Evolutionary conservation across 2,329 filamentous ascomycete species (phyloP).

Genomic region (Penicillium thymicola): DNA sequence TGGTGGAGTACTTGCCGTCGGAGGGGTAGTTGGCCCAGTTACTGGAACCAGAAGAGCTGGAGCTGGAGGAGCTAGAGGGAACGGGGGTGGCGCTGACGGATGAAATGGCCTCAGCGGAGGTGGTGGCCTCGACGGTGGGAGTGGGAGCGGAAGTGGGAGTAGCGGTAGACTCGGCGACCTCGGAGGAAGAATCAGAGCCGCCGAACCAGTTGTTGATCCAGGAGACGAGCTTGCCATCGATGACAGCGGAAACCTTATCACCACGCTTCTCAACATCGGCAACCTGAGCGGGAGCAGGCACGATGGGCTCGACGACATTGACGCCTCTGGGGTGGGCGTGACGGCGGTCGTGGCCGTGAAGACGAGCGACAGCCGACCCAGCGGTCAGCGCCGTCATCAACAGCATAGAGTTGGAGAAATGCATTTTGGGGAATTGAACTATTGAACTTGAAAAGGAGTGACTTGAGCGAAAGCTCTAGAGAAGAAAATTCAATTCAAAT

Average conservation of each 20-base stretch:
- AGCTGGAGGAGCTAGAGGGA: conserved; percentile 8
- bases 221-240: conserved; percentile 33
- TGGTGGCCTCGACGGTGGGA: conserved; percentile 15
- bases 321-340: conserved; percentile 28
- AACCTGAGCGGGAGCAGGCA: not conserved
- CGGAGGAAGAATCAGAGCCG: conserved; percentile 11
- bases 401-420: conserved; percentile 38
- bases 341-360: conserved; percentile 40
- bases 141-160: conserved; percentile 16
- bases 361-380: conserved; percentile 35
- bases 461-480: conserved; percentile 18
- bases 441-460: conserved; percentile 18
- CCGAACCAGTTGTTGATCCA: conserved; percentile 39
- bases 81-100: conserved; percentile 2
- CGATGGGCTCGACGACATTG: conserved; percentile 4
- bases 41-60: conserved; percentile 10
- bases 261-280: conserved; percentile 29
- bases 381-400: conserved; percentile 38
- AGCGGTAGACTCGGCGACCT: conserved; percentile 8
- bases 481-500: conserved; percentile 16
- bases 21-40: conserved; percentile 24
- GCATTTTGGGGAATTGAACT: conserved; percentile 27
- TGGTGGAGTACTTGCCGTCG: conserved; percentile 22
- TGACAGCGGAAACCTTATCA: conserved; percentile 32
- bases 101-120: conserved; percentile 4